Evolutionary conservation across 2,329 filamentous ascomycete genomes (phyloP), one percentile per base, ranked within the genome.

Genomic region (Penicillium aurantiogriseum): DNA sequence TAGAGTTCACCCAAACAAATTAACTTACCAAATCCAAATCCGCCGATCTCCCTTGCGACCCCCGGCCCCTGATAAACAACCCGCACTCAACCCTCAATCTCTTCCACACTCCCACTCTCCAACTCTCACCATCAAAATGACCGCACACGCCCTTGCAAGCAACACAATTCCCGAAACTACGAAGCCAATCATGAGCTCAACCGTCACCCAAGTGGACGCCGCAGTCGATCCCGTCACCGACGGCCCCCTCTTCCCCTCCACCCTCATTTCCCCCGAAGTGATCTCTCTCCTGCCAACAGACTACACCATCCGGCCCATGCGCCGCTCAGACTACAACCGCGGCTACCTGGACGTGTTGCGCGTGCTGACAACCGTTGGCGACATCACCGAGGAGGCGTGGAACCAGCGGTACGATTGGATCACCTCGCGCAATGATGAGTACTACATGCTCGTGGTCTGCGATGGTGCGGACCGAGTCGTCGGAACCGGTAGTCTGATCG

Each of bases 301-400:
- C 68, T 97, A 97, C 81, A 85, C 81, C 29, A 84, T 96, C 70
- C 91, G 94, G 27, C 87, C 93, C 0, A 82, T 97, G 49, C 85
- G 88, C 67, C 85, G 85, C 66, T 83, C 82, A 67, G 94, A 99
- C 78, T 96, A 88, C 77, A 79, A 84, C 56, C 83, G 82, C 35
- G 92, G 92, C 62, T 97, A 96, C 76, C 87, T 99, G 67, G 91
- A 96, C 71, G 93, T 94, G 59, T 81, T 99, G 63, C 86, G 91
- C 45, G 92, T 97, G 38, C 81, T 99, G 68, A 97, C 94, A 2
- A 94, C 90, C 8, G 93, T 97, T 25, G 94, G 94, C 62, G 91
- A 97, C 60, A 88, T 97, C 65, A 83, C 81, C 47, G 83, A 89
- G 72, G 83, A 85, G 58, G 82, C 85, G 59, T 97, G 93, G 81